phyloP scores from a whole-genome alignment of 768 basidiomycete species.

The Pulveroboletus frians region DNA sequence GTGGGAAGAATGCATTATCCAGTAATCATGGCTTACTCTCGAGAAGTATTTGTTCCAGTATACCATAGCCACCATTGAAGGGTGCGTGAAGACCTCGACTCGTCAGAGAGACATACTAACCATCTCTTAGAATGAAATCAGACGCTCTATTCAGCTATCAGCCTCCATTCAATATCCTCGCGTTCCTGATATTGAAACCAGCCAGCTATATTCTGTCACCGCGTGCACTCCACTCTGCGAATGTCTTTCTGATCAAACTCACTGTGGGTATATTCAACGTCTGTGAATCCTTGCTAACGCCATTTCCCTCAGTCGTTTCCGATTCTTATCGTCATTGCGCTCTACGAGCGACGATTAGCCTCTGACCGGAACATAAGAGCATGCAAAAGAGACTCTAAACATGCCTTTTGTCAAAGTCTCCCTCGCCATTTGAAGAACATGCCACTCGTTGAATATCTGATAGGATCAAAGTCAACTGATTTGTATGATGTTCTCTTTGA shows the following conservation, averaged over 20 bases:
- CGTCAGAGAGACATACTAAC: slow-evolving; percentile 4
- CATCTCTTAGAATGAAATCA: slow-evolving; percentile 62
- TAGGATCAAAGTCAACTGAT: slow-evolving; percentile 64
- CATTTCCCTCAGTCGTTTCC: slow-evolving; percentile 56
- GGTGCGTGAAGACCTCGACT: slow-evolving; percentile 37
- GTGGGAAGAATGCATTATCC: slow-evolving; percentile 24
- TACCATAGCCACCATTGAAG: slow-evolving; percentile 83
- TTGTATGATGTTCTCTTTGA: slow-evolving; percentile 79
- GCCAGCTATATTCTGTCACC: slow-evolving; percentile 71
- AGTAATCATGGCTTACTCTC: slow-evolving; percentile 12
- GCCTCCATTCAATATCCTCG: slow-evolving; percentile 83
- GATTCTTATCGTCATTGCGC: slow-evolving; percentile 64
- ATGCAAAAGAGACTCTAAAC: slow-evolving; percentile 46
- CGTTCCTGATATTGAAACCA: slow-evolving; percentile 76
- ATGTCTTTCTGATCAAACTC: slow-evolving; percentile 80
- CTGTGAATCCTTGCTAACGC: not conserved
- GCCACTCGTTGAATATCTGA: slow-evolving; percentile 68
- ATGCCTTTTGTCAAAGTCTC: slow-evolving; percentile 56
- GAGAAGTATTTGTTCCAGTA: slow-evolving; percentile 80
- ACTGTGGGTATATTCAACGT: slow-evolving; percentile 45
- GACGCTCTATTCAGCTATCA: slow-evolving; percentile 91
- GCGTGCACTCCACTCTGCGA: slow-evolving; percentile 71
- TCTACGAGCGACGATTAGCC: slow-evolving; percentile 73
- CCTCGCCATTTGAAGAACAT: slow-evolving; percentile 69
- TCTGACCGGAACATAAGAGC: slow-evolving; percentile 47